phyloP scores from a whole-genome alignment of 140 eudicot genomes.

The Flaveria floridana region DNA sequence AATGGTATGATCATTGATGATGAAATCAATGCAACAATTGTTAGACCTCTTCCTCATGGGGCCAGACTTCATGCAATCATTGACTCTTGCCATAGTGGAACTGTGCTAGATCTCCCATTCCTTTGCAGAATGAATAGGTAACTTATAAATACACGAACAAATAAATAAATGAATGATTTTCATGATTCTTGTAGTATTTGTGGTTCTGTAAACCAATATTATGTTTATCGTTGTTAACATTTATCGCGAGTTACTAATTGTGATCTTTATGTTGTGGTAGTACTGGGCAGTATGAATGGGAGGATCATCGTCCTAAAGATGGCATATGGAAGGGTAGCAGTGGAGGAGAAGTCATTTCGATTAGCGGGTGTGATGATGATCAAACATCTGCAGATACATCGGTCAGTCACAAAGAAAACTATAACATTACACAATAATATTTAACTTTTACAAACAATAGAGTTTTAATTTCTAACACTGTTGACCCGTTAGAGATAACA shows the following conservation, averaged over 20 bases:
- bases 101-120: slow-evolving; percentile 81
- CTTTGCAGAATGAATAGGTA: slow-evolving; percentile 94
- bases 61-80: slow-evolving; percentile 91
- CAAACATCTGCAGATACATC: slow-evolving; percentile 97
- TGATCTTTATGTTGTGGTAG: slow-evolving; percentile 32
- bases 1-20: slow-evolving; percentile 95
- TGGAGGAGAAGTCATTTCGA: slow-evolving; percentile 92
- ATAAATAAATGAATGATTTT: too few species aligned
- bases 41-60: slow-evolving; percentile 76
- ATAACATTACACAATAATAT: background rate
- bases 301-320: slow-evolving; percentile 95
- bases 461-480: too few species aligned
- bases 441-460: too few species aligned
- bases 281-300: slow-evolving; percentile 80
- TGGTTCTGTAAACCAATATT: too few species aligned
- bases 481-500: background rate
- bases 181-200: background rate
- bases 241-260: background rate
- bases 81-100: slow-evolving; percentile 98
- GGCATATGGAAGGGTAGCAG: slow-evolving; percentile 85
- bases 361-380: slow-evolving; percentile 95
- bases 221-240: background rate
- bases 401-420: slow-evolving; percentile 40
- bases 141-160: background rate
- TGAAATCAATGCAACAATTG: slow-evolving; percentile 76